Conservation (phyloP, 2,329 filamentous ascomycete species). For the Xylariaceae sp. region DNA sequence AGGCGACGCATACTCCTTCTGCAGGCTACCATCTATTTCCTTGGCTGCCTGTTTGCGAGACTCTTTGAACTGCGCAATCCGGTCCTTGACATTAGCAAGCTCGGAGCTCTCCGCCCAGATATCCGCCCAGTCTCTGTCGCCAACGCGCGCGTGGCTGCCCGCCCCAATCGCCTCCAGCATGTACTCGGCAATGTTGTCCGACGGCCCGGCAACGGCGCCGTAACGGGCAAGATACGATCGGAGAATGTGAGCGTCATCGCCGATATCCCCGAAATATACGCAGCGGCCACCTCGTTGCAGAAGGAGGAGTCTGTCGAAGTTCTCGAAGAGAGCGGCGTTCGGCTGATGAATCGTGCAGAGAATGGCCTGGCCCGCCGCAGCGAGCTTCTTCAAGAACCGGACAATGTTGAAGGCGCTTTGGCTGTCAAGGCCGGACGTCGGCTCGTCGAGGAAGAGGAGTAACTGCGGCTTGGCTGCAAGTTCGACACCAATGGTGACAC, state of each 20-base stretch:
- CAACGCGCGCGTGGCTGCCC: conserved; percentile 66
- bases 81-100: conserved; percentile 60
- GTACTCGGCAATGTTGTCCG: conserved; percentile 65
- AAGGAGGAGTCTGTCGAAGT: conserved; percentile 78
- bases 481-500: conserved; percentile 89
- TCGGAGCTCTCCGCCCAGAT: conserved; percentile 73
- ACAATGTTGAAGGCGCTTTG: conserved; percentile 74
- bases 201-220: conserved; percentile 55
- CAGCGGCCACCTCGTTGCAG: conserved; percentile 74
- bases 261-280: conserved; percentile 84
- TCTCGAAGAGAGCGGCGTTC: conserved; percentile 79
- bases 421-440: conserved; percentile 69
- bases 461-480: conserved; percentile 77
- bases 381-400: conserved; percentile 71
- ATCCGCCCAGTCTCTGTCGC: conserved; percentile 73
- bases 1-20: conserved; percentile 80
- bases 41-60: conserved; percentile 44
- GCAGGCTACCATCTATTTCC: conserved; percentile 47
- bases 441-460: conserved; percentile 74
- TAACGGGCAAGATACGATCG: conserved; percentile 58
- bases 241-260: conserved; percentile 67
- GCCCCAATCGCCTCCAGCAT: conserved; percentile 84
- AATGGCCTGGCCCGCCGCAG: conserved; percentile 78
- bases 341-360: conserved; percentile 91
- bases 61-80: conserved; percentile 63